A percentile compares a stretch with the other conserved stretches of the same genome.
phyloP scores from a whole-genome alignment of 2,329 filamentous ascomycete genomes.

The Colletotrichum sansevieriae region DNA sequence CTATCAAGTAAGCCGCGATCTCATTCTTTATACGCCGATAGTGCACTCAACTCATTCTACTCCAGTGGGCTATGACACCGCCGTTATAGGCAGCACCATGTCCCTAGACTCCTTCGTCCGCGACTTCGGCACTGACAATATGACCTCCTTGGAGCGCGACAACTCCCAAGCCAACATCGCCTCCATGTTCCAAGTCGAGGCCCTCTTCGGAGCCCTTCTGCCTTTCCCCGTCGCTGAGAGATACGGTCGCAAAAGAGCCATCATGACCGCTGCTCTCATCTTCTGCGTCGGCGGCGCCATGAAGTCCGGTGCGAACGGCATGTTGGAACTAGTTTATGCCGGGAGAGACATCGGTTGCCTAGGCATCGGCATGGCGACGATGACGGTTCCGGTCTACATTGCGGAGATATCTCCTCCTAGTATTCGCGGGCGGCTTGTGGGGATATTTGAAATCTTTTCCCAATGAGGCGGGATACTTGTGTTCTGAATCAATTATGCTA shows the following conservation, averaged over 20 bases:
- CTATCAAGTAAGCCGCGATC: conserved; percentile 47
- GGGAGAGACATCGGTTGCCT: conserved; percentile 66
- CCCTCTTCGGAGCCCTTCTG: conserved; percentile 66
- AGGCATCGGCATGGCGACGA: conserved; percentile 63
- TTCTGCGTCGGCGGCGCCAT: conserved; percentile 63
- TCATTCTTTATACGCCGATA: neutral
- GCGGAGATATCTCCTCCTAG: conserved; percentile 67
- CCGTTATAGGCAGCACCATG: conserved; percentile 47
- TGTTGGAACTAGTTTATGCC: conserved; percentile 68
- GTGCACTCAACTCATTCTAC: neutral
- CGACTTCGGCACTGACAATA: conserved; percentile 40
- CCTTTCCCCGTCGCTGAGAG: conserved; percentile 68
- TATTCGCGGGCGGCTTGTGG: conserved; percentile 65
- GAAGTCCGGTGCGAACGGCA: conserved; percentile 48
- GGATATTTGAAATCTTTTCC: conserved; percentile 61
- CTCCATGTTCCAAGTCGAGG: conserved; percentile 67
- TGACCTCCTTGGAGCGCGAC: conserved; percentile 33
- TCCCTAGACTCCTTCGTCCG: conserved; percentile 44
- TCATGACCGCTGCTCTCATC: conserved; percentile 64
- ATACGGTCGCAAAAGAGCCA: conserved; percentile 65
- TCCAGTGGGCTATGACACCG: conserved; percentile 42
- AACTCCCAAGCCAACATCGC: conserved; percentile 49
- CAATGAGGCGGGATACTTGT: no score
- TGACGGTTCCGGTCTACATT: conserved; percentile 70
- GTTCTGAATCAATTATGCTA: conserved; percentile 48